Evolutionary conservation across 1,139 yeast genomes (phyloP).

Genomic region (Dujonia santamariae): DNA sequence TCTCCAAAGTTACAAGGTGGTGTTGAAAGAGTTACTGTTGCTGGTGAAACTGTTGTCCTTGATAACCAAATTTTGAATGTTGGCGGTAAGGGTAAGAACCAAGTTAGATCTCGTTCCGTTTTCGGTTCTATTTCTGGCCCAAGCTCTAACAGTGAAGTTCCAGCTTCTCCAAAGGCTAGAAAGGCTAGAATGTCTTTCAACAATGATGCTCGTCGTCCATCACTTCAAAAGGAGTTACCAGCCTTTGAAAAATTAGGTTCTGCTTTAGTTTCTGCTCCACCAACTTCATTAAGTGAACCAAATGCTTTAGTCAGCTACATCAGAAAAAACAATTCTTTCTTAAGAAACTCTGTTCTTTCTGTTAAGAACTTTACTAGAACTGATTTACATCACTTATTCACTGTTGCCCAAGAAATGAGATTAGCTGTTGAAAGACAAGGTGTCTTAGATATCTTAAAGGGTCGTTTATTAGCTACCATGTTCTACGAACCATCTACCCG

Average conservation of each 20-base stretch:
- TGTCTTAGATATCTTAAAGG: conserved; percentile 83
- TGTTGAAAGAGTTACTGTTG: conserved; percentile 82
- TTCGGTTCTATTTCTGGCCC: conserved; percentile 38
- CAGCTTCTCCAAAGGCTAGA: conserved; percentile 46
- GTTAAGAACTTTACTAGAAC: conserved; percentile 84
- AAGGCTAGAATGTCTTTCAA: conserved; percentile 48
- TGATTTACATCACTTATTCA: conserved; percentile 87
- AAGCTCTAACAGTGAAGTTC: conserved; percentile 15
- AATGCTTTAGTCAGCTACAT: conserved; percentile 73
- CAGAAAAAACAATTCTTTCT: conserved; percentile 81
- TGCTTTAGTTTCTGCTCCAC: conserved; percentile 72
- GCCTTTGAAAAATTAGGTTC: conserved; percentile 62
- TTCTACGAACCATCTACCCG: conserved; percentile 99
- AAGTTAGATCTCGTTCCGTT: conserved; percentile 39
- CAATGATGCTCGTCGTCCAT: conserved; percentile 40
- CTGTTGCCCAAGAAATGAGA: conserved; percentile 98
- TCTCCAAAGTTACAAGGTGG: conserved; percentile 59
- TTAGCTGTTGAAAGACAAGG: conserved; percentile 96
- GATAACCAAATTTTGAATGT: conserved; percentile 70
- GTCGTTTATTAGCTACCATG: conserved; percentile 89
- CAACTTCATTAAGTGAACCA: conserved; percentile 69
- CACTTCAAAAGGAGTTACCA: conserved; percentile 28
- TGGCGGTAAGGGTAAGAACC: conserved; percentile 61
- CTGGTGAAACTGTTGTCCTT: conserved; percentile 75
- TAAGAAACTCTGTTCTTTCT: conserved; percentile 82